Conservation (phyloP, 495 filamentous ascomycete species). For the Penicillium chermesinum region DNA sequence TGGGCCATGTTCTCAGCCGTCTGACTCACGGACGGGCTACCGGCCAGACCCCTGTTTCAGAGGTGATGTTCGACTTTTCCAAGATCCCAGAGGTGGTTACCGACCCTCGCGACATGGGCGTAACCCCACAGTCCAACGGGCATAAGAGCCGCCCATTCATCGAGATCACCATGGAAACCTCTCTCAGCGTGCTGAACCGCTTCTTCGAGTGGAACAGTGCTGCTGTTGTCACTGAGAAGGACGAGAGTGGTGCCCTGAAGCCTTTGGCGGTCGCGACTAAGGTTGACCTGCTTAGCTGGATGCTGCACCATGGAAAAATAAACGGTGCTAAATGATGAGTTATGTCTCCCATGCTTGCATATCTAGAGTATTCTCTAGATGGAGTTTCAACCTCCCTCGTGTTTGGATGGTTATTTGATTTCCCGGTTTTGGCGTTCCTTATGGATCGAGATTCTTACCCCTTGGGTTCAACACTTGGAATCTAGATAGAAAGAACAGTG, state of each 20-base stretch:
- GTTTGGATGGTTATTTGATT: constrained; percentile 6
- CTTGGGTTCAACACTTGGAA: constrained; percentile 18
- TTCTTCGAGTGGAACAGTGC: constrained; percentile 99
- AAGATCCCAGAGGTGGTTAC: constrained; percentile 83
- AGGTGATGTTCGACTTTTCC: constrained; percentile 95
- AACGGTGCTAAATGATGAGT: constrained; percentile 14
- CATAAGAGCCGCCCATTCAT: constrained; percentile 66
- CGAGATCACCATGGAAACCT: constrained; percentile 89
- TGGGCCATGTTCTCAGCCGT: constrained; percentile 89
- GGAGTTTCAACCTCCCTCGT: constrained; percentile 23
- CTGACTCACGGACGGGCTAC: constrained; percentile 76
- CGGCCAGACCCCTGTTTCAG: constrained; percentile 62
- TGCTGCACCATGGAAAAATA: constrained; percentile 65
- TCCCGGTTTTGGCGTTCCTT: constrained; percentile 17
- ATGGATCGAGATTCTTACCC: neutral
- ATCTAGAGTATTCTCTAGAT: constrained; percentile 7
- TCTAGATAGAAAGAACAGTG: constrained; percentile 10
- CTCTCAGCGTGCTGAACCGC: constrained; percentile 70
- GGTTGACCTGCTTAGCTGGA: constrained; percentile 89
- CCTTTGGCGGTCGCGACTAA: constrained; percentile 92
- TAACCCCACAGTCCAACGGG: constrained; percentile 13
- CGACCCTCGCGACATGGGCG: constrained; percentile 62
- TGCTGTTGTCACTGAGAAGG: constrained; percentile 79
- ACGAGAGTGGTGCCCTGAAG: constrained; percentile 56
- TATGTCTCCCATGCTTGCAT: constrained; percentile 8